Base-by-base conservation (phyloP, 345 rosid species). In the Arabidopsis suecica region DNA sequence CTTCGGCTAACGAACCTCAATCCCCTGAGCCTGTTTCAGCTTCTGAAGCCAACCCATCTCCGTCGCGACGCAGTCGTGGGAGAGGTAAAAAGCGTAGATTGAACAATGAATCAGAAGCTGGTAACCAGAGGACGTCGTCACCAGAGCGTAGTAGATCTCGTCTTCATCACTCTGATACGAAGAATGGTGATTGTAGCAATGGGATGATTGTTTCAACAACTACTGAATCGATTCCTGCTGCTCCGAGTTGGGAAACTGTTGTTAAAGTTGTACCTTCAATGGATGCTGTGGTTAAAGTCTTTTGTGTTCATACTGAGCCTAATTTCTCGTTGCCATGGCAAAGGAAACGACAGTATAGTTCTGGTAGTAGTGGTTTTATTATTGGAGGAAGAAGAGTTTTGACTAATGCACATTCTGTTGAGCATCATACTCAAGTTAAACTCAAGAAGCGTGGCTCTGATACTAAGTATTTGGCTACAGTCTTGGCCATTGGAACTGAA, bases 291-390 rank as follows among this genome's bases (percentile, higher is more conserved):
- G 98, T 93, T 45, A 93, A 93, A 74, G 94, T 93, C 37, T 91
- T 93, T 47, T 93, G 98, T 25, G 97, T 89, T 32, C 98, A 91
- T 38, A 88, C 98, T 6, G 96, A 91, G 71, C 98, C 98, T 2
- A 93, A 93, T 78, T 93, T 87, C 81, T 93, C 97, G 7, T 81
- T 89, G 5, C 91, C 97, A 2, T 93, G 98, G 98, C 98, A 93
- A 75, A 79, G 96, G 77, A 91, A 93, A 73, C 72, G 94, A 28
- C 97, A 93, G 83, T 93, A 89, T 55, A 89, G 94, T 66, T 88
- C 97, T 13, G 89, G 91, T 71, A 91, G 94, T 32, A 91, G 97
- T 56, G 97, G 97, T 30, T 93, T 93, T 74, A 83, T 91, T 38
- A 58, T 91, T 16, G 86, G 85, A 3, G 91, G 94, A 37, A 83